Percentiles rank a stretch among this genome's conserved stretches.
These are phyloP conservation scores for Gnomoniopsis smithogilvyi DNA, from an alignment of 2,329 filamentous ascomycete genomes.

Conservation along the genomic window DNA sequence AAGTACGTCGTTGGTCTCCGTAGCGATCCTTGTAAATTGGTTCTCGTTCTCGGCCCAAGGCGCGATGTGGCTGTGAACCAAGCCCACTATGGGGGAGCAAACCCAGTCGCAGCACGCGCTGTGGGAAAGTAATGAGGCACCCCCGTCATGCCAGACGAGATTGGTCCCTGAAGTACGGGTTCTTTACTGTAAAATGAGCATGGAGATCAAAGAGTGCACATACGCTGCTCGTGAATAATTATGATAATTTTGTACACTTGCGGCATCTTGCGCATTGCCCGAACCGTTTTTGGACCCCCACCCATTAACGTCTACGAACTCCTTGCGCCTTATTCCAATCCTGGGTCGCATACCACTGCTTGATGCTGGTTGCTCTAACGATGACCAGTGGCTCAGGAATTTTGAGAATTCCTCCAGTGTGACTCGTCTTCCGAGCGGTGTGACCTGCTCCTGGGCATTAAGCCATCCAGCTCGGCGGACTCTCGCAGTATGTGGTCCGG, in stretches of 20 bases:
- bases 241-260: conserved; percentile 9
- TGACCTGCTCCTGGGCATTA: neutral
- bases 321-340: conserved; percentile 15
- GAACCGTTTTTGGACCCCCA: conserved; percentile 2
- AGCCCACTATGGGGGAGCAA: too few relatives aligned
- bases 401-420: neutral
- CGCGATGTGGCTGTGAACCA: too few relatives aligned
- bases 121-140: too few relatives aligned
- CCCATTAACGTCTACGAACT: conserved; percentile 15
- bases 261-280: conserved; percentile 6
- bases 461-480: neutral
- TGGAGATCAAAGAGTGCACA: neutral
- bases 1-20: too few relatives aligned
- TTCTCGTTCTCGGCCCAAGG: too few relatives aligned
- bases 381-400: neutral
- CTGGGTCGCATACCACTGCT: neutral
- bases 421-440: neutral
- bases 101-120: too few relatives aligned
- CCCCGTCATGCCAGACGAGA: neutral
- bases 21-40: too few relatives aligned
- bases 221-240: neutral
- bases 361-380: neutral
- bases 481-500: neutral
- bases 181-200: neutral
- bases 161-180: neutral